phyloP scores from a whole-genome alignment of 2,329 filamentous ascomycete species.

The Trichoderma atrobrunneum region DNA sequence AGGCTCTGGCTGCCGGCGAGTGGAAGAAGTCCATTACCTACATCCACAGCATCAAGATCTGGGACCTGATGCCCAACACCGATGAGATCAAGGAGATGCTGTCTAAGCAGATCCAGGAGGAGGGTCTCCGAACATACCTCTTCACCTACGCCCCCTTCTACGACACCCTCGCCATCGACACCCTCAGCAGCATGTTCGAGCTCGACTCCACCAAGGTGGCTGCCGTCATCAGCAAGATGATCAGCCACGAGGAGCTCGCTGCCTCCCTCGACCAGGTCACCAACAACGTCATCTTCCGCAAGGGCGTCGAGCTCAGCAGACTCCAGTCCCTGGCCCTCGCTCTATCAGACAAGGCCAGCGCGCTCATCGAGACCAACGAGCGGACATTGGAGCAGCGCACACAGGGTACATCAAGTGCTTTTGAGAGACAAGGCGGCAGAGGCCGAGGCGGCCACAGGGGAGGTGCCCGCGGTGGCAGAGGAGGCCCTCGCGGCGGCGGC shows the following conservation, averaged over 20 bases:
- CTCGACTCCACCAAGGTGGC: slow-evolving; percentile 84
- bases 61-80: slow-evolving; percentile 92
- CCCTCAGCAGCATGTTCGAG: slow-evolving; percentile 92
- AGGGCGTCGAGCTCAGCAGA: slow-evolving; percentile 95
- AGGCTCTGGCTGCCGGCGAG: slow-evolving; percentile 92
- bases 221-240: slow-evolving; percentile 98
- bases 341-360: slow-evolving; percentile 92
- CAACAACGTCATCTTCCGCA: slow-evolving; percentile 96
- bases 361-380: slow-evolving; percentile 95
- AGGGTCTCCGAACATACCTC: slow-evolving; percentile 95
- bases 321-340: slow-evolving; percentile 93
- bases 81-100: slow-evolving; percentile 97
- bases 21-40: slow-evolving; percentile 96
- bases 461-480: slow-evolving; percentile 60
- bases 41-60: slow-evolving; percentile 98
- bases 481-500: slow-evolving; percentile 64
- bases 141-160: slow-evolving; percentile 99
- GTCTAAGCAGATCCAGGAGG: slow-evolving; percentile 96
- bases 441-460: slow-evolving; percentile 65
- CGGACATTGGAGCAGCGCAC: slow-evolving; percentile 95
- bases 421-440: slow-evolving; percentile 85
- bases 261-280: slow-evolving; percentile 98
- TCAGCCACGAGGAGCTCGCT: slow-evolving; percentile 95
- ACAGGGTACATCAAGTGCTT: slow-evolving; percentile 90
- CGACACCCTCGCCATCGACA: slow-evolving; percentile 86